Evolutionary conservation across 805 yeast species (phyloP), one percentile per base, ranked within the genome.

Genomic region (Wickerhamomyces sydowiorum): DNA sequence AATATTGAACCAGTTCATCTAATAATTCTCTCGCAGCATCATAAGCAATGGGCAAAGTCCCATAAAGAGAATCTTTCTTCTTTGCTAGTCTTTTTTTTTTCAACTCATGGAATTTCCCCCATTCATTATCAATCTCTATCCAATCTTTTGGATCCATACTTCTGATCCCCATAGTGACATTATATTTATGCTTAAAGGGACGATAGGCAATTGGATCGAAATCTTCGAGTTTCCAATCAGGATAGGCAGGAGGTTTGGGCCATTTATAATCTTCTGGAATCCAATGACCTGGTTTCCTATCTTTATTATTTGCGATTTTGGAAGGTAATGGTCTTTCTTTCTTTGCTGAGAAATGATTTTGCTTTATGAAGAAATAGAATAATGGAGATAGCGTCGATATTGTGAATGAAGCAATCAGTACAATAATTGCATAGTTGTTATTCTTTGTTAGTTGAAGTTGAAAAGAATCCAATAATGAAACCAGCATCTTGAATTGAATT

Each of bases 51-150:
- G 73, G 72, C 27, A 67, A 52, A 1, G 82, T 76, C 19, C 74
- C 79, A 52, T 75, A 70, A 5, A 55, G 44, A 27, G 73, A 56
- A 43, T 74, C 74, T 8, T 54, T 55, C 7, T 78, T 78, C 45
- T 65, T 63, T 45, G 69, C 71, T 20, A 80, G 50, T 50, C 87
- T 67, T 41, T 66, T 59, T 36, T 75, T 47, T 56, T 81, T 82
- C 35, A 72, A 64, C 19, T 69, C 52, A 54, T 81, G 85, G 50
- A 57, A 80, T 45, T 71, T 71, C 40, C 51, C 49, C 83, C 84
- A 82, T 60, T 81, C 80, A 45, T 76, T 78, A 57, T 81, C 87
- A 44, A 82, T 65, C 54, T 81, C 82, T 46, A 81, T 75, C 88
- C 88, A 81, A 38, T 66, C 66, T 41, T 74, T 64, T 70, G 73